phyloP scores from a whole-genome alignment of 75 land plant genomes.

The Sequoiadendron giganteum region DNA sequence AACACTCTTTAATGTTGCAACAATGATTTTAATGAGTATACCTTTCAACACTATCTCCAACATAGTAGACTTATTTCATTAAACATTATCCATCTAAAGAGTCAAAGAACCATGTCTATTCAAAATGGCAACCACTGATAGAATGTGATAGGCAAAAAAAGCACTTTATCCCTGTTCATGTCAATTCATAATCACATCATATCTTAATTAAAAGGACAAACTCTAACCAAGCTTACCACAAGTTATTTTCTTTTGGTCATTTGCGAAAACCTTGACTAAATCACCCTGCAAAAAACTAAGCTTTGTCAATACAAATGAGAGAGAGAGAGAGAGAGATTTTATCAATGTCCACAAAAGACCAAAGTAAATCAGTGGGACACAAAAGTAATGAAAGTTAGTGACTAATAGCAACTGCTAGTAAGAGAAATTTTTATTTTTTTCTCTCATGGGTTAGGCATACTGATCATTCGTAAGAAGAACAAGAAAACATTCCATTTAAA shows the following conservation, averaged over 20 bases:
- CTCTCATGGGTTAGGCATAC: neutral
- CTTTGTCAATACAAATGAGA: neutral
- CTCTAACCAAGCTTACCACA: conserved; percentile 22
- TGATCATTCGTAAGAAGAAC: neutral
- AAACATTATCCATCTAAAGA: neutral
- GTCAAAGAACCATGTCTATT: neutral
- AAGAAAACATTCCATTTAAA: neutral
- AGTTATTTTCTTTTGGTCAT: conserved; percentile 28
- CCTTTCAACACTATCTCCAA: neutral
- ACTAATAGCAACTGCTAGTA: neutral
- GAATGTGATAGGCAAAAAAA: neutral
- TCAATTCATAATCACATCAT: neutral
- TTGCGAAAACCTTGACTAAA: conserved; percentile 33
- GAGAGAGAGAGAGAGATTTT: neutral
- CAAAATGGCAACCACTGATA: neutral
- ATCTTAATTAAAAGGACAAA: neutral
- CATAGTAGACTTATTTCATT: neutral
- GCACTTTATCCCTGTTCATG: neutral
- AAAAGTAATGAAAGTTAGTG: too few species aligned
- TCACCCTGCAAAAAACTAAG: conserved; percentile 31
- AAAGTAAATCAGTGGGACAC: neutral
- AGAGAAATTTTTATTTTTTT: neutral
- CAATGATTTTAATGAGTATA: neutral
- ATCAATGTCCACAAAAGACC: neutral
- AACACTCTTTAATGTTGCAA: neutral